Evolutionary conservation across 352 stramenopile genomes (phyloP).

Genomic region (Blastocystis sp.): DNA sequence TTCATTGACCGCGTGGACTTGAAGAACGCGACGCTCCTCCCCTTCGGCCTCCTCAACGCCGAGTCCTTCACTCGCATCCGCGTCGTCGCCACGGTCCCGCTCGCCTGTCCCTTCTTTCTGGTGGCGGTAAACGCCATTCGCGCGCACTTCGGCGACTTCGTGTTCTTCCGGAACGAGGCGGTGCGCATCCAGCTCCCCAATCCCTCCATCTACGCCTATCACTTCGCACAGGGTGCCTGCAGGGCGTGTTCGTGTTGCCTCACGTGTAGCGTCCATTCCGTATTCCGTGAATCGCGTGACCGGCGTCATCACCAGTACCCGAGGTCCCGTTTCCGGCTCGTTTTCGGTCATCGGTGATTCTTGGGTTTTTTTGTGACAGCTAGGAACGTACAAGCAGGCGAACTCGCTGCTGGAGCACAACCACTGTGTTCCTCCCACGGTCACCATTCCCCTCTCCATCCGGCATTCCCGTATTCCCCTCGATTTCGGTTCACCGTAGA

Average conservation of each 20-base stretch:
- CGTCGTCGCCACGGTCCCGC: neutral
- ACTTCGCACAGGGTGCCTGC: neutral
- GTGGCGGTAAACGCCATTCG: neutral
- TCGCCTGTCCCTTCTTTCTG: neutral
- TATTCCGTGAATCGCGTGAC: neutral
- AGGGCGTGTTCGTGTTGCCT: neutral
- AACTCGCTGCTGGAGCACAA: neutral
- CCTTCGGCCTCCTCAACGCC: neutral
- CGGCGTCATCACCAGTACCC: neutral
- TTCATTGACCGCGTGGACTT: conserved; percentile 6
- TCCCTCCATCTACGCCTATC: conserved; percentile 38
- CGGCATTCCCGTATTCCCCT: neutral
- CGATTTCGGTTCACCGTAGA: neutral
- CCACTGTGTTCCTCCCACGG: neutral
- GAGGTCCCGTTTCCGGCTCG: neutral
- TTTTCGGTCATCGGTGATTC: neutral
- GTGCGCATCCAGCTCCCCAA: conserved; percentile 21
- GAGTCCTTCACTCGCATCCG: conserved; percentile 6
- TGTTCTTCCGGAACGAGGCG: conserved; percentile 7
- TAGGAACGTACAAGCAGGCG: neutral
- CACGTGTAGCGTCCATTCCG: neutral
- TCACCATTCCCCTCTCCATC: neutral
- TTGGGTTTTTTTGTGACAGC: neutral
- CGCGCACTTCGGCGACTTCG: conserved; percentile 19
- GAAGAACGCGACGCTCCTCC: neutral